Conservation (phyloP, 192 early-diverging fungal species). For the Coemansia sp. region DNA sequence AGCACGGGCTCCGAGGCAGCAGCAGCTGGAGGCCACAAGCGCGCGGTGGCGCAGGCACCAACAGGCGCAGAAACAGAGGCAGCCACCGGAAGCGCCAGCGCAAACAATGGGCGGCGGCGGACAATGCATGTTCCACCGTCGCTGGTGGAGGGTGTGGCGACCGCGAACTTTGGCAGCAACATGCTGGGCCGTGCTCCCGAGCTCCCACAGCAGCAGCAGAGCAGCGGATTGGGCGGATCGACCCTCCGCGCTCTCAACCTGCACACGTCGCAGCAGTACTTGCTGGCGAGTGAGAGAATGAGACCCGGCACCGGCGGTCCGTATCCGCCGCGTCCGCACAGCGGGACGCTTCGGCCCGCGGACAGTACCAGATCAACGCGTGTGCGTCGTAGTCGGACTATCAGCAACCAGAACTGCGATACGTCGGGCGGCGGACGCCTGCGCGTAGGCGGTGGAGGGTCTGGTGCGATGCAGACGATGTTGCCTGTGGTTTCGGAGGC, state of each 20-base stretch:
- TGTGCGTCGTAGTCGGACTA: constrained; percentile 34
- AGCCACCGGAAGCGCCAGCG: neutral
- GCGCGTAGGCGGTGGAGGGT: neutral
- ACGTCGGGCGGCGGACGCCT: neutral
- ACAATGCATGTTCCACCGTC: constrained; percentile 54
- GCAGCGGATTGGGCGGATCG: neutral
- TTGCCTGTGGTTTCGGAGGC: constrained; percentile 30
- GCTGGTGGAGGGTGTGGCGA: constrained; percentile 45
- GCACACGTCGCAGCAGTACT: constrained; percentile 3
- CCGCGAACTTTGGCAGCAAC: constrained; percentile 23
- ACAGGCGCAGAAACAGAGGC: neutral
- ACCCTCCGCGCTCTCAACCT: constrained; percentile 3
- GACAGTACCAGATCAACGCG: constrained; percentile 3
- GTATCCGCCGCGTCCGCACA: constrained; percentile 17
- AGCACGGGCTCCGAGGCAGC: constrained; percentile 7
- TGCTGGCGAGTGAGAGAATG: neutral
- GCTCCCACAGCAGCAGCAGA: neutral
- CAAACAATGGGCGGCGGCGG: constrained; percentile 25
- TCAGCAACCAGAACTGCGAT: constrained; percentile 23
- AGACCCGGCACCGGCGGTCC: constrained; percentile 3
- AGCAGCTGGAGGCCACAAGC: neutral
- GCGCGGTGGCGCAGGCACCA: neutral
- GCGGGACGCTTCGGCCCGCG: neutral
- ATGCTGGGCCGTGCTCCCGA: neutral
- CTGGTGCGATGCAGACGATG: constrained; percentile 1